These are phyloP conservation scores for Hermanozyma aechmeae DNA, from an alignment of 805 yeast species.

Conservation along the genomic window DNA sequence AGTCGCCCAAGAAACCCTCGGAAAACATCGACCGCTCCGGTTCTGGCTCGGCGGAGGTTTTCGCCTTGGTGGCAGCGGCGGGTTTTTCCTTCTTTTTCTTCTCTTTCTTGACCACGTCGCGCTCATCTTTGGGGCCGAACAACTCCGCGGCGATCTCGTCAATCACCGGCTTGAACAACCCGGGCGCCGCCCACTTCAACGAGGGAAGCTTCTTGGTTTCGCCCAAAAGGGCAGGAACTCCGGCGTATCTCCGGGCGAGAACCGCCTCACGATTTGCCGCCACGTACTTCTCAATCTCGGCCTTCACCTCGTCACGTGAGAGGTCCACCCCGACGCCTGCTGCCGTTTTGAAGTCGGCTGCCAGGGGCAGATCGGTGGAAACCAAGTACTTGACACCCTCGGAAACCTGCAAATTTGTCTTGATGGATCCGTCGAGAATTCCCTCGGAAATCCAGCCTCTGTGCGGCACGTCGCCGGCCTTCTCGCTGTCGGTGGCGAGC, in stretches of 20 bases:
- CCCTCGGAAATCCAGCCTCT: slow-evolving; percentile 49
- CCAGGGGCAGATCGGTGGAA: slow-evolving; percentile 34
- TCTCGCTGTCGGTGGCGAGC: slow-evolving; percentile 66
- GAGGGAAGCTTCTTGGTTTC: slow-evolving; percentile 63
- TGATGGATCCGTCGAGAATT: slow-evolving; percentile 55
- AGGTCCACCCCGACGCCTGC: slow-evolving; percentile 77
- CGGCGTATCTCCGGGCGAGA: slow-evolving; percentile 64
- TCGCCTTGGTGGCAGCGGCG: slow-evolving; percentile 9
- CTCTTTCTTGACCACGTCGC: slow-evolving; percentile 77
- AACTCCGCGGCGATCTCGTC: slow-evolving; percentile 65
- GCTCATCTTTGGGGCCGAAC: slow-evolving; percentile 93
- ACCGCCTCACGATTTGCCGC: slow-evolving; percentile 51
- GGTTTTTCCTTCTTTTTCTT: slow-evolving; percentile 41
- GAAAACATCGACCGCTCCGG: slow-evolving; percentile 68
- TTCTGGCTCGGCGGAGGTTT: slow-evolving; percentile 5
- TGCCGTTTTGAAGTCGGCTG: slow-evolving; percentile 47
- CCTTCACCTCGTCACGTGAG: slow-evolving; percentile 54
- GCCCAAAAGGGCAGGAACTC: slow-evolving; percentile 70
- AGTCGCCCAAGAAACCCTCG: slow-evolving; percentile 92
- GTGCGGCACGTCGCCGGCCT: slow-evolving; percentile 36
- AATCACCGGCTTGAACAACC: slow-evolving; percentile 75
- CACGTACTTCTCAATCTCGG: slow-evolving; percentile 51
- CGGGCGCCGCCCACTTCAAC: slow-evolving; percentile 89
- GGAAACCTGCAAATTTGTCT: slow-evolving; percentile 62
- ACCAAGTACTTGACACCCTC: slow-evolving; percentile 68